Conservation (phyloP, 2,329 filamentous ascomycete genomes). For the Sporothrix pallida region DNA sequence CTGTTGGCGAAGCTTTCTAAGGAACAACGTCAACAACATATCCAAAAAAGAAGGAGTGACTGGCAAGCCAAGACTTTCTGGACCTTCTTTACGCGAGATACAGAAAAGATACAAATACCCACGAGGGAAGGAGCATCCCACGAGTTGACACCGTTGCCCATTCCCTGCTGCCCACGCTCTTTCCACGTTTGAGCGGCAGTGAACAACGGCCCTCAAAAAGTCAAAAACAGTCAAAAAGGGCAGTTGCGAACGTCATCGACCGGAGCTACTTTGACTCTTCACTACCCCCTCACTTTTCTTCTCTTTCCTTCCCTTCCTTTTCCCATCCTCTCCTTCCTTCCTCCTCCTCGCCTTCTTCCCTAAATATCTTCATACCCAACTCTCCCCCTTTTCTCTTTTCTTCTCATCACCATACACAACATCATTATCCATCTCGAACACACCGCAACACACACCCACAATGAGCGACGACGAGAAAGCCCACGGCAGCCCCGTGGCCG, state of each 20-base stretch:
- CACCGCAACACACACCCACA: conserved; percentile 1
- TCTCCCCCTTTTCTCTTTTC: no score
- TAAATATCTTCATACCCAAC: neutral
- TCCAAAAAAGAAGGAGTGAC: conserved; percentile 7
- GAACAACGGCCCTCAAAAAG: neutral
- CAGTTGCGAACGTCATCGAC: conserved; percentile 7
- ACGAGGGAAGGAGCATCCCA: conserved; percentile 26
- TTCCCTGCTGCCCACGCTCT: neutral
- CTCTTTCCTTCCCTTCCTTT: neutral
- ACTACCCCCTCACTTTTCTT: neutral
- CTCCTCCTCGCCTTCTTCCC: neutral
- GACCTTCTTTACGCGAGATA: neutral
- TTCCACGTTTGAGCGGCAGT: neutral
- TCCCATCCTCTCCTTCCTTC: neutral
- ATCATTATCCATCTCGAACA: neutral
- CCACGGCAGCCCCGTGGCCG: conserved; percentile 24
- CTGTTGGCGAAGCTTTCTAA: conserved; percentile 5
- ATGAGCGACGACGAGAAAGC: conserved; percentile 39
- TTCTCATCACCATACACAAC: neutral
- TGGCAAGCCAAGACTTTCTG: neutral
- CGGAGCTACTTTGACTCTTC: conserved; percentile 5
- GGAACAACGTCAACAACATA: conserved; percentile 15
- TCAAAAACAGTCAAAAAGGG: neutral
- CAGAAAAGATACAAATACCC: neutral
- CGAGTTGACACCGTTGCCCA: neutral